phyloP scores from a whole-genome alignment of 176 grass and related monocot species.

The Miscanthus lutarioriparius region DNA sequence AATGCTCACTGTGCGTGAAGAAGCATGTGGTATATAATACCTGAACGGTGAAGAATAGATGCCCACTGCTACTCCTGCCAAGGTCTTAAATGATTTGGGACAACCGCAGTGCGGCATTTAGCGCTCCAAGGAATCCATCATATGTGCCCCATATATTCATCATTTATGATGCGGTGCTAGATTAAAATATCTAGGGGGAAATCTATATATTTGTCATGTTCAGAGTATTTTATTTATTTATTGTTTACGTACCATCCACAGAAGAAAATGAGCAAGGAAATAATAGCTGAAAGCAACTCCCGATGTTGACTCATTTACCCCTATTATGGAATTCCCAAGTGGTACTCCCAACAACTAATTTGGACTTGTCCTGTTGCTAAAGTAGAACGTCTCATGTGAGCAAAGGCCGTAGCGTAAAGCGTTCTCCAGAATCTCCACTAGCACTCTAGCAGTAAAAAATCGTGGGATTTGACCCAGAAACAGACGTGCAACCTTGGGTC shows the following conservation, averaged over 20 bases:
- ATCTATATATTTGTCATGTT: not conserved
- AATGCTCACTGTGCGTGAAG: not conserved
- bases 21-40: slow-evolving; percentile 1
- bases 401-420: not conserved
- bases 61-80: slow-evolving; percentile 31
- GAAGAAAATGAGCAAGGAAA: not conserved
- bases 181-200: not conserved
- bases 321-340: not conserved
- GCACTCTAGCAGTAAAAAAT: not conserved
- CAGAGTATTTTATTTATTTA: not conserved
- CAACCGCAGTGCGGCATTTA: slow-evolving; percentile 42
- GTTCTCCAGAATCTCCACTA: not conserved
- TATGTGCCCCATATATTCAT: slow-evolving; percentile 32
- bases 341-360: not conserved
- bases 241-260: not conserved
- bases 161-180: slow-evolving; percentile 28
- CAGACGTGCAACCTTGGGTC: not conserved
- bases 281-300: not conserved
- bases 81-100: slow-evolving; percentile 51
- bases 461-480: not conserved
- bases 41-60: slow-evolving; percentile 48
- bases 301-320: not conserved
- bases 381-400: not conserved
- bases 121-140: slow-evolving; percentile 44
- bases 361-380: not conserved